Evolutionary conservation across 2,329 filamentous ascomycete species (phyloP).

Genomic region (Calonectria crousiana): DNA sequence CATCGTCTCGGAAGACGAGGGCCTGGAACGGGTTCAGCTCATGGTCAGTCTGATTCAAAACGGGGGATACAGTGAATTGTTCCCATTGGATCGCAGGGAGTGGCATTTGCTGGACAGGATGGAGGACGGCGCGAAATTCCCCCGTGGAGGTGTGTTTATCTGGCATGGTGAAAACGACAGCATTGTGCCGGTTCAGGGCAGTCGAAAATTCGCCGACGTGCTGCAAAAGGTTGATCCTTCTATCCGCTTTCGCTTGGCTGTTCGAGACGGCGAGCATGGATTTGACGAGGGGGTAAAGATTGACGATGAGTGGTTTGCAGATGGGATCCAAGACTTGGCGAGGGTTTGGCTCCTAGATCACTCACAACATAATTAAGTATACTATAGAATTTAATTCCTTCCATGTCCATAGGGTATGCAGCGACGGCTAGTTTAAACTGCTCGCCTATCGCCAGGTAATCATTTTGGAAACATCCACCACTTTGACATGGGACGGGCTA

Average conservation of each 20-base stretch:
- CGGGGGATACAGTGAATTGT: background rate
- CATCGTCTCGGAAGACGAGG: background rate
- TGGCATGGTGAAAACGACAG: constrained; percentile 13
- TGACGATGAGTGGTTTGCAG: constrained; percentile 7
- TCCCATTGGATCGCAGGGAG: background rate
- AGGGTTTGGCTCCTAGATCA: background rate
- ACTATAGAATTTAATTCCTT: too few relatives aligned
- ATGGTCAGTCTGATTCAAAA: constrained; percentile 13
- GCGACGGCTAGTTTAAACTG: too few relatives aligned
- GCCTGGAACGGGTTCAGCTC: background rate
- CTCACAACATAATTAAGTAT: too few relatives aligned
- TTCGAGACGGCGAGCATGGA: constrained; percentile 5
- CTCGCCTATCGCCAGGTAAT: too few relatives aligned
- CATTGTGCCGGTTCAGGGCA: constrained; percentile 8
- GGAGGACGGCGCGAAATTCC: constrained; percentile 7
- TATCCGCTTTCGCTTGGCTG: background rate
- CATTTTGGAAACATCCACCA: too few relatives aligned
- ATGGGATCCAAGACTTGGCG: background rate
- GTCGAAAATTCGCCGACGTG: background rate
- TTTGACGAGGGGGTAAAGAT: constrained; percentile 1
- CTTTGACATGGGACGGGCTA: too few relatives aligned
- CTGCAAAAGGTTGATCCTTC: background rate
- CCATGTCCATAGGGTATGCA: too few relatives aligned
- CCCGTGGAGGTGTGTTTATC: constrained; percentile 9
- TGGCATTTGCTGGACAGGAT: constrained; percentile 7